Evolutionary conservation across 2,329 filamentous ascomycete genomes (phyloP), one percentile per base, ranked within the genome.

Genomic region (Aspergillus sp.): DNA sequence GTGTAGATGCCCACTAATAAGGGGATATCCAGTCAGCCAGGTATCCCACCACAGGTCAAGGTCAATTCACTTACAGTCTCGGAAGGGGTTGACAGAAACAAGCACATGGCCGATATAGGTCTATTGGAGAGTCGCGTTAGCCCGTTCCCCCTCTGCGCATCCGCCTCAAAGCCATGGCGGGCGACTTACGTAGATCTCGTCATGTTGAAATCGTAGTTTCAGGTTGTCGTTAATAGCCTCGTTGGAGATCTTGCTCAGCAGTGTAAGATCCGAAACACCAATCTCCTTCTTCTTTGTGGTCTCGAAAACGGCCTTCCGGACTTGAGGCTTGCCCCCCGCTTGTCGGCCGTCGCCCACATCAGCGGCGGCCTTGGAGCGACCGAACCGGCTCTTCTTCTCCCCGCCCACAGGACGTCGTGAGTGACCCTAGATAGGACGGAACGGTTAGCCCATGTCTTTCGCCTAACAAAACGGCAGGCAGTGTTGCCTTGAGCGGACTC

Each of bases 21-120:
- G 56, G 41, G 41, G 68, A 82, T 62, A 85, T 77, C 20, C 15
- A 54, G 54, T 57, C 39, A 57, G 40, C 24, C 24, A 48, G 37
- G 20, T 45, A 20, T 45, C 13, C 24, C 44, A 27, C 24, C 4
- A 22, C 17, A 34, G 27, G 33, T 48, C 11, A 37, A 22, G 34
- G 41, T 17, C 39, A 50, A 40, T 45, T n/a, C 41, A 82, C 83
- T 72, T 78, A 86, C 84, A 83, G 73, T 99, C 95, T 73, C 91
- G 88, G 77, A 99, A 99, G 37, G 95, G 95, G 77, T 99, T 99
- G 75, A 99, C 95, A 40, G 95, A 98, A 67, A 99, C 95, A 83
- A 99, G 78, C 77, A 99, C 95, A 89, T 98, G 93, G 80, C 95
- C 95, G 75, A 99, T 99, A 77, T 99, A 99, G 72, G 95, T 99